phyloP scores from a whole-genome alignment of 345 rosid genomes.

The Rhodamnia rubescens region DNA sequence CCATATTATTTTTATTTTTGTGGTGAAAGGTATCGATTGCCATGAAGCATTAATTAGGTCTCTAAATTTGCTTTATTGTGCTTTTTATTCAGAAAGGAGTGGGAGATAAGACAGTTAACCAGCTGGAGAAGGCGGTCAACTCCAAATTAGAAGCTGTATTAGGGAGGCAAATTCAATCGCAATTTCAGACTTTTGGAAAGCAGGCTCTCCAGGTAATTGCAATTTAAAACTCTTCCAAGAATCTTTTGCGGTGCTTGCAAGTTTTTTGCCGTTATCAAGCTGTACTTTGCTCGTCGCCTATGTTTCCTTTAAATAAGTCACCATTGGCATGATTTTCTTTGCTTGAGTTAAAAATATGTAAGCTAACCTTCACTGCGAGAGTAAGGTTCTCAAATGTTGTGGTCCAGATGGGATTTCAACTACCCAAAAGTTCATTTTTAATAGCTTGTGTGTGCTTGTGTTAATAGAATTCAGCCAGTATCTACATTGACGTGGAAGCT shows the following conservation, averaged over 20 bases:
- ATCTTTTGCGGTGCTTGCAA: background rate
- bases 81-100: constrained; percentile 51
- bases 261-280: background rate
- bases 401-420: background rate
- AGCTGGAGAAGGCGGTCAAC: constrained; percentile 50
- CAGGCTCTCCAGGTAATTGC: constrained; percentile 64
- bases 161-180: constrained; percentile 66
- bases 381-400: background rate
- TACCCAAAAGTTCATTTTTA: background rate
- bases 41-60: background rate
- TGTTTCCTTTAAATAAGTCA: background rate
- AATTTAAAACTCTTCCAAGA: background rate
- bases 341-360: background rate
- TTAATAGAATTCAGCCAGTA: background rate
- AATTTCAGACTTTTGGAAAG: constrained; percentile 66
- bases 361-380: background rate
- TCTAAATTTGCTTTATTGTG: background rate
- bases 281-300: background rate
- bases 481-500: background rate
- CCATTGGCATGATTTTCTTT: background rate
- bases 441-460: background rate
- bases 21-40: background rate
- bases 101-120: constrained; percentile 55
- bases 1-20: background rate
- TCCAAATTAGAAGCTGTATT: constrained; percentile 54